A percentile compares a stretch with the other conserved stretches of the same genome.
phyloP scores from a whole-genome alignment of 108 stramenopile genomes.

The Discostella pseudostelligera region DNA sequence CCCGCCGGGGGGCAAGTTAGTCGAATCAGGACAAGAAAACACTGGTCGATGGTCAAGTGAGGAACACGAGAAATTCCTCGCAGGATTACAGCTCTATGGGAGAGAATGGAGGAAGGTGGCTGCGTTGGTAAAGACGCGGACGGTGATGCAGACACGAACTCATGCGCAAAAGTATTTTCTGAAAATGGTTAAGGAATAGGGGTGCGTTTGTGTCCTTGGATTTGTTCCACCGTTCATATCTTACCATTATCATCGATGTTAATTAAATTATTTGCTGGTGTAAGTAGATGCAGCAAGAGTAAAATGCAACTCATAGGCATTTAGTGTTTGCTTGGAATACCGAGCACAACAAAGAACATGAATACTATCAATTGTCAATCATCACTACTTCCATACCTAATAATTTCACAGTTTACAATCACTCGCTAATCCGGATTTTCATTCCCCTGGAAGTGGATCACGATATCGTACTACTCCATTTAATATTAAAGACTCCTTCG shows the following conservation, averaged over 20 bases:
- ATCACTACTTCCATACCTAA: too few species aligned
- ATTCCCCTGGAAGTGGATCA: conserved; percentile 35
- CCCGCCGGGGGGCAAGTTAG: too few species aligned
- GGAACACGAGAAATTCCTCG: conserved; percentile 89
- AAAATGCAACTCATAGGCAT: too few species aligned
- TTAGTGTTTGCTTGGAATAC: too few species aligned
- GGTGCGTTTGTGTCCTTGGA: too few species aligned
- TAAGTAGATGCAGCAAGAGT: too few species aligned
- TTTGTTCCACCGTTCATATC: too few species aligned
- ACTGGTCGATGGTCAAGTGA: conserved; percentile 88
- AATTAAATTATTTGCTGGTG: background rate
- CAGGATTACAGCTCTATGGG: conserved; percentile 85
- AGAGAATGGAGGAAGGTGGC: conserved; percentile 90
- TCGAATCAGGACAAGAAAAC: too few species aligned
- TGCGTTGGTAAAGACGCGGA: background rate
- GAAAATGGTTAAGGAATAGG: too few species aligned
- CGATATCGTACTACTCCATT: conserved; percentile 40
- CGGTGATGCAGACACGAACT: background rate
- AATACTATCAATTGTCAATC: background rate
- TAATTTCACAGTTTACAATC: conserved; percentile 12
- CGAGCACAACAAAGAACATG: too few species aligned
- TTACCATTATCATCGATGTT: too few species aligned
- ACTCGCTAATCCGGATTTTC: conserved; percentile 4
- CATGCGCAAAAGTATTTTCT: too few species aligned
- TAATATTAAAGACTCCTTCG: conserved; percentile 22